Conservation (phyloP, 495 filamentous ascomycete genomes). For the Aspergillus saccharolyticus region DNA sequence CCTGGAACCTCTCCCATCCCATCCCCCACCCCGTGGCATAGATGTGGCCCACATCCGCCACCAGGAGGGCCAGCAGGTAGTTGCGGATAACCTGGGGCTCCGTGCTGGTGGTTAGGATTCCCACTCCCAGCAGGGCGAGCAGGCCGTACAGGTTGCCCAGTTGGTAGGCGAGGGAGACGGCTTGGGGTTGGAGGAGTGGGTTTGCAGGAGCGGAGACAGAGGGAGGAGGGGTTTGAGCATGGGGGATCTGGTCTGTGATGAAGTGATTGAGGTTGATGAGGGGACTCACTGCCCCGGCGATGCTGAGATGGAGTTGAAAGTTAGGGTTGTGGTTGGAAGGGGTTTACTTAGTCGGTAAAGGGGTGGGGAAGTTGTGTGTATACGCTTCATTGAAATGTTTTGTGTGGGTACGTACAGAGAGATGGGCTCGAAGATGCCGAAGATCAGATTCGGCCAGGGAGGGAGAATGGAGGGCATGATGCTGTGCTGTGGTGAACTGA, state of each 20-base stretch:
- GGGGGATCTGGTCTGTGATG: slow-evolving; percentile 53
- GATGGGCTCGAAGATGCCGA: slow-evolving; percentile 59
- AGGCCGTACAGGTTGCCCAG: slow-evolving; percentile 65
- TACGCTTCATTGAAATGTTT: background rate
- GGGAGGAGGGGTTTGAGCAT: slow-evolving; percentile 22
- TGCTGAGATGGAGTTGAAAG: slow-evolving; percentile 34
- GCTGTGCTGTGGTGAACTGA: background rate
- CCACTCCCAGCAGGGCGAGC: slow-evolving; percentile 56
- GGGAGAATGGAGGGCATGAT: slow-evolving; percentile 37
- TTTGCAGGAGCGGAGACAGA: no score
- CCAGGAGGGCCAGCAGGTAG: slow-evolving; percentile 59
- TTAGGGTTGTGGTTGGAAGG: slow-evolving; percentile 8
- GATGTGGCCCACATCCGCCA: slow-evolving; percentile 69
- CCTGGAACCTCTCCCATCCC: slow-evolving; percentile 47
- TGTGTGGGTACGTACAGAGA: slow-evolving; percentile 51
- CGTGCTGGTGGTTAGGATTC: slow-evolving; percentile 55
- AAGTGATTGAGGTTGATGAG: slow-evolving; percentile 54
- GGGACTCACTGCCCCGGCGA: slow-evolving; percentile 53
- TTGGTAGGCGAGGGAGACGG: slow-evolving; percentile 51
- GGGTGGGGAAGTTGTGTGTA: no score
- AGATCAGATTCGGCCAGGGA: slow-evolving; percentile 40
- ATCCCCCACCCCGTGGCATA: slow-evolving; percentile 55
- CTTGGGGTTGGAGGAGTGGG: slow-evolving; percentile 29
- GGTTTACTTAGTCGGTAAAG: background rate
- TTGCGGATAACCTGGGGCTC: slow-evolving; percentile 62